Evolutionary conservation across 2,329 filamentous ascomycete species (phyloP).

Genomic region (Ascosphaera apis): DNA sequence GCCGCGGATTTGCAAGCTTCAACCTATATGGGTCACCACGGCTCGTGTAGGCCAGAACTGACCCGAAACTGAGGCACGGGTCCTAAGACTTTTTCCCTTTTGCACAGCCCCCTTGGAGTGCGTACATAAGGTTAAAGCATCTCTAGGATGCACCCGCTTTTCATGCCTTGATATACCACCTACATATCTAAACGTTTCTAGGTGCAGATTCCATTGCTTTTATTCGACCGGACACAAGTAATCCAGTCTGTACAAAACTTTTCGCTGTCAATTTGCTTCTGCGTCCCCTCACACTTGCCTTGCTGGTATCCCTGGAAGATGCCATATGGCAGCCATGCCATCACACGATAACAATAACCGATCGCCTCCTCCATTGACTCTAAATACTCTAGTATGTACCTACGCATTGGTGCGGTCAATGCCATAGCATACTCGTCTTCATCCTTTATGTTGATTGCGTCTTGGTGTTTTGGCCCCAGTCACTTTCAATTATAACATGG

Average conservation of each 20-base stretch:
- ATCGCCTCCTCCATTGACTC: background rate
- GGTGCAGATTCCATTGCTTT: background rate
- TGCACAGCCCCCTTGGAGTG: background rate
- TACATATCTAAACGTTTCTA: background rate
- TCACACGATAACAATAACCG: background rate
- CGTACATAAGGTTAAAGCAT: constrained; percentile 1
- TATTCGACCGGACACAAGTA: background rate
- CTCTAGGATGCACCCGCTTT: background rate
- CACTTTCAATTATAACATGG: background rate
- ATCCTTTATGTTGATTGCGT: background rate
- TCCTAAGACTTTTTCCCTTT: background rate
- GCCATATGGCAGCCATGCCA: background rate
- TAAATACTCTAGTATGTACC: background rate
- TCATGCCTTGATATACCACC: background rate
- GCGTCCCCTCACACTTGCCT: background rate
- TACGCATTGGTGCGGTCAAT: background rate
- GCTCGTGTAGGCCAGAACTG: background rate
- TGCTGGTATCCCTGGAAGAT: background rate
- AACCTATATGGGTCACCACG: background rate
- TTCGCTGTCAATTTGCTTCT: background rate
- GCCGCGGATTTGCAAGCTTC: background rate
- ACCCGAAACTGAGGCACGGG: background rate
- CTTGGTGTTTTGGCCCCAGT: background rate
- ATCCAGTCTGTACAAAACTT: no score
- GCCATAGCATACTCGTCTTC: background rate